Percentiles rank a stretch among this genome's conserved stretches.
These are phyloP conservation scores for Aeminium ludgeri DNA, from an alignment of 495 filamentous ascomycete genomes.

Conservation along the genomic window DNA sequence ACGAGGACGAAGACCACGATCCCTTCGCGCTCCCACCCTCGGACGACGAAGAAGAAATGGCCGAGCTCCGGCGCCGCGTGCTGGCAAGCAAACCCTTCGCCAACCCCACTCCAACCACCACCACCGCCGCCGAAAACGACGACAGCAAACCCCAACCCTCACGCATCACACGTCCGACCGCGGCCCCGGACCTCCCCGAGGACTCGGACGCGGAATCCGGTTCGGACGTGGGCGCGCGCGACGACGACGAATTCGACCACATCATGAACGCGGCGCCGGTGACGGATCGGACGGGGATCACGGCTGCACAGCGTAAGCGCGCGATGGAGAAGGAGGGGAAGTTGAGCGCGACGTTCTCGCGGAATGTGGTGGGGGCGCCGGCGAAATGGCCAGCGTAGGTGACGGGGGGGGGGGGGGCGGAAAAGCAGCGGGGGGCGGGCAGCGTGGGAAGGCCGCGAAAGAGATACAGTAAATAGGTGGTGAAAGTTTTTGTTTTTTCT, in stretches of 20 bases:
- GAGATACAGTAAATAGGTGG: too few species aligned
- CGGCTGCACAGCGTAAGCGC: conserved; percentile 36
- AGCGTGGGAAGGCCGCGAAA: too few species aligned
- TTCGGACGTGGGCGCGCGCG: conserved; percentile 15
- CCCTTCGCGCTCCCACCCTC: conserved; percentile 60
- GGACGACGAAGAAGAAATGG: conserved; percentile 80
- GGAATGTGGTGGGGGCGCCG: conserved; percentile 41
- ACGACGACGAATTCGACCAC: conserved; percentile 49
- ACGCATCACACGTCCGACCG: conserved; percentile 23
- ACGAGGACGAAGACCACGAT: conserved; percentile 38
- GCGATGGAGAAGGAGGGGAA: conserved; percentile 24
- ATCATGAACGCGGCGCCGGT: conserved; percentile 80
- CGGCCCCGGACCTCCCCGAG: conserved; percentile 5
- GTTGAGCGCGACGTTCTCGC: conserved; percentile 43
- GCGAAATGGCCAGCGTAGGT: conserved; percentile 38
- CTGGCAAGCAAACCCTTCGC: conserved; percentile 74
- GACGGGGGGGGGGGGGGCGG: too few species aligned
- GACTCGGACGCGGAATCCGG: conserved; percentile 56
- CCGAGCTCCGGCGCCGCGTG: conserved; percentile 68
- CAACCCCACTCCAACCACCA: conserved; percentile 41
- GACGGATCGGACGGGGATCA: conserved; percentile 65
- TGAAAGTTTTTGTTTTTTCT: too few species aligned
- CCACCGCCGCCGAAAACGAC: conserved; percentile 17
- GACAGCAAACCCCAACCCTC: conserved; percentile 24
- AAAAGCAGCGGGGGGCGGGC: too few species aligned